These are phyloP conservation scores for Claviceps lovelessii DNA, from an alignment of 2,329 filamentous ascomycete genomes.

Conservation along the genomic window DNA sequence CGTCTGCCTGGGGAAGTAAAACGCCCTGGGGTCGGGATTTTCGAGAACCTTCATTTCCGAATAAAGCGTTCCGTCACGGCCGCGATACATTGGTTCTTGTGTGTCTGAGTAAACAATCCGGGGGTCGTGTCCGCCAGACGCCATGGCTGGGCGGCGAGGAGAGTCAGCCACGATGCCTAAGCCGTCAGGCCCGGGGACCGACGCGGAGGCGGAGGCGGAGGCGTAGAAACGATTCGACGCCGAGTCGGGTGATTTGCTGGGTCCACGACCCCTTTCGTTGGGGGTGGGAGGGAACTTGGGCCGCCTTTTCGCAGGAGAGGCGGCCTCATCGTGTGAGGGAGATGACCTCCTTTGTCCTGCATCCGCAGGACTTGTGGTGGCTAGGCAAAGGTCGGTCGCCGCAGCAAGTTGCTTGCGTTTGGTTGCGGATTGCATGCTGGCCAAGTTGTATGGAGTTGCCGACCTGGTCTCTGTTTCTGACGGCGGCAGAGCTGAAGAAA, in stretches of 20 bases:
- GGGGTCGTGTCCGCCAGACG: constrained; percentile 14
- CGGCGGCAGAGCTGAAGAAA: background rate
- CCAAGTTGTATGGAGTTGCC: background rate
- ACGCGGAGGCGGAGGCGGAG: background rate
- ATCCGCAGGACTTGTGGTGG: constrained; percentile 11
- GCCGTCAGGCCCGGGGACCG: background rate
- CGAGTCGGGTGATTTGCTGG: constrained; percentile 1
- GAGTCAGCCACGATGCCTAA: background rate
- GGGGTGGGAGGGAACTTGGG: constrained; percentile 5
- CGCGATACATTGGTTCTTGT: constrained; percentile 21
- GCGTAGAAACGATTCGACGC: background rate
- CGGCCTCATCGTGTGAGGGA: background rate
- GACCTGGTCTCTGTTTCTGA: background rate
- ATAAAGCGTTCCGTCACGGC: constrained; percentile 26
- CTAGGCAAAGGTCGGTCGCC: constrained; percentile 11
- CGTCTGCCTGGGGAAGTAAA: constrained; percentile 23
- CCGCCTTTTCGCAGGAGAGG: background rate
- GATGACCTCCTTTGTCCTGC: constrained; percentile 4
- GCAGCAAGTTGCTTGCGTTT: constrained; percentile 14
- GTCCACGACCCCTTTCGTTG: constrained; percentile 10
- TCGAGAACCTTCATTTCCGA: constrained; percentile 24
- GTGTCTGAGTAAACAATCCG: constrained; percentile 20
- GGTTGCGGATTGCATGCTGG: constrained; percentile 8
- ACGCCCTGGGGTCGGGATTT: constrained; percentile 21
- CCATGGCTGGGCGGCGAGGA: constrained; percentile 8